Conservation (phyloP, 1,284 basidiomycete genomes). For the Ganoderma sp. region DNA sequence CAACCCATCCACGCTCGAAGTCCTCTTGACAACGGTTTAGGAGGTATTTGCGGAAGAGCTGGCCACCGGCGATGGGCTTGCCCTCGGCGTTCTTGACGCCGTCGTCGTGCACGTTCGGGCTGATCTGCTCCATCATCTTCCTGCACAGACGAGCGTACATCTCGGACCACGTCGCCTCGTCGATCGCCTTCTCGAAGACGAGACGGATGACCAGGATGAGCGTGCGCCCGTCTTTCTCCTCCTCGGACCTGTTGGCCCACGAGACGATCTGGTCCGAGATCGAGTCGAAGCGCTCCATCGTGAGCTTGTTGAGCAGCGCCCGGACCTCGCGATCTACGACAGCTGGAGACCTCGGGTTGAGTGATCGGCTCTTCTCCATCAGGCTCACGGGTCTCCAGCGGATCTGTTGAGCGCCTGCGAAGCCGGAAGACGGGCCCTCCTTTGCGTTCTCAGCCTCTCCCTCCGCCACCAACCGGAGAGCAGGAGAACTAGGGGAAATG, state of each 20-base stretch:
- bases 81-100: constrained; percentile 78
- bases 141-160: constrained; percentile 79
- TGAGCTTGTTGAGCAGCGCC: constrained; percentile 92
- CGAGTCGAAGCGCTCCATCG: constrained; percentile 94
- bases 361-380: constrained; percentile 42
- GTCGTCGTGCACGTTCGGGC: constrained; percentile 86
- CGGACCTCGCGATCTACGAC: constrained; percentile 94
- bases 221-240: constrained; percentile 91
- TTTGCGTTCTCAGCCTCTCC: constrained; percentile 44
- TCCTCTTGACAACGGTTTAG: constrained; percentile 67
- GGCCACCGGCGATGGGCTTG: constrained; percentile 86
- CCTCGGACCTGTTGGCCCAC: constrained; percentile 95
- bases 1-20: constrained; percentile 48
- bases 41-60: constrained; percentile 81
- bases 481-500: constrained; percentile 51
- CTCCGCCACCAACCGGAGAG: too few relatives aligned
- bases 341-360: constrained; percentile 75
- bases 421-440: constrained; percentile 28
- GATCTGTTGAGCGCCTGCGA: constrained; percentile 49
- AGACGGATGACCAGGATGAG: constrained; percentile 94
- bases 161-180: constrained; percentile 29
- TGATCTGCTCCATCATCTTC: constrained; percentile 75
- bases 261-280: constrained; percentile 56
- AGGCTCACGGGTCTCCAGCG: constrained; percentile 72
- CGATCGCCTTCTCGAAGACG: constrained; percentile 94